Evolutionary conservation across 163 green algal species (phyloP).

Genomic region (Scenedesmus sp.): DNA sequence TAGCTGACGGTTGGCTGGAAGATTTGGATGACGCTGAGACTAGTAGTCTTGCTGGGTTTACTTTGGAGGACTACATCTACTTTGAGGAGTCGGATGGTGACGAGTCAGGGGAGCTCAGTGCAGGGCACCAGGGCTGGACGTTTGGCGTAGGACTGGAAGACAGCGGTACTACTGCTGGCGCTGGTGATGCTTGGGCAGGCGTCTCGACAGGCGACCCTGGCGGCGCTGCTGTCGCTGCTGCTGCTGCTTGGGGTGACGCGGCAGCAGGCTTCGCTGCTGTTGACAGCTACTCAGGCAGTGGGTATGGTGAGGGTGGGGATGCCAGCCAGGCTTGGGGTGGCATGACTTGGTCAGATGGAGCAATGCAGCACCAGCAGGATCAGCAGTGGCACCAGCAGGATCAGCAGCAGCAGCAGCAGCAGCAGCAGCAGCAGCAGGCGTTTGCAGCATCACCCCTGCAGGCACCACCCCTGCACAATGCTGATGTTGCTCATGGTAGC

Average conservation of each 20-base stretch:
- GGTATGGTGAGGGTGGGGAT: no score
- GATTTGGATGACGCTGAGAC: background rate
- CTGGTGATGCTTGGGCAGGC: background rate
- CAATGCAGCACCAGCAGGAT: background rate
- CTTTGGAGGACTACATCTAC: background rate
- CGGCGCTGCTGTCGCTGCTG: background rate
- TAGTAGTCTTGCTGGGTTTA: background rate
- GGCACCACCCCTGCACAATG: no score
- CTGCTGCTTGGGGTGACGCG: background rate
- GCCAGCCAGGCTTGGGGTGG: no score
- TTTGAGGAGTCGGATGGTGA: background rate
- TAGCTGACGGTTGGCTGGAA: background rate
- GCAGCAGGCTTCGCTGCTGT: no score
- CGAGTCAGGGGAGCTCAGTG: background rate
- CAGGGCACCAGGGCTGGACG: background rate
- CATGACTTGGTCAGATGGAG: background rate
- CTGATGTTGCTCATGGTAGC: no score
- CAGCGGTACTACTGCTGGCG: background rate
- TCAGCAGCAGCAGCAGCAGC: background rate
- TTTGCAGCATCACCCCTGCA: no score
- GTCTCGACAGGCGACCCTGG: no score
- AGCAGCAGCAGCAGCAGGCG: slow-evolving; percentile 1
- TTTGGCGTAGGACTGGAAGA: no score
- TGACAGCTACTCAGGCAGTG: no score
- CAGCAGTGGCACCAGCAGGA: background rate